These are phyloP conservation scores for Phaseolus lunatus DNA, from an alignment of 306 rosid species.

Conservation along the genomic window DNA sequence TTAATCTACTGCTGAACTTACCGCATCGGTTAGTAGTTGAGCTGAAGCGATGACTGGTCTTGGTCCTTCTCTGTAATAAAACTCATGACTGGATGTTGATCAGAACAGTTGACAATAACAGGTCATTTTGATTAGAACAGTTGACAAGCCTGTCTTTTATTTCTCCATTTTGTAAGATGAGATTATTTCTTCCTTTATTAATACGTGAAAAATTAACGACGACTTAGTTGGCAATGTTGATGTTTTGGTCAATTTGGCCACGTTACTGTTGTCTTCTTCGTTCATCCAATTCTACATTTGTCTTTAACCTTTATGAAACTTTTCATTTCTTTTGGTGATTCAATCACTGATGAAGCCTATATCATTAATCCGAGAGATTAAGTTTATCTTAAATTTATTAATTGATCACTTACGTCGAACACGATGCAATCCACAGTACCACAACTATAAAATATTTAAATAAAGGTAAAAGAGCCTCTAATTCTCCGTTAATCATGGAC, in stretches of 20 bases:
- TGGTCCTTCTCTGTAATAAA: slow-evolving; percentile 30
- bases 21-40: slow-evolving; percentile 49
- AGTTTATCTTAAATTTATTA: slow-evolving; percentile 12
- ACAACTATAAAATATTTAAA: slow-evolving; percentile 6
- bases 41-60: slow-evolving; percentile 40
- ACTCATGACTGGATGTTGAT: slow-evolving; percentile 40
- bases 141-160: background rate
- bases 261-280: slow-evolving; percentile 32
- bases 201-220: background rate
- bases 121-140: background rate
- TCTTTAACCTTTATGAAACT: slow-evolving; percentile 35
- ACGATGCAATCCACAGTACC: slow-evolving; percentile 44
- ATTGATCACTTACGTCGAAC: slow-evolving; percentile 38
- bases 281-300: background rate
- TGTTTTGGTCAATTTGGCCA: background rate
- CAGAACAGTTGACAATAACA: slow-evolving; percentile 39
- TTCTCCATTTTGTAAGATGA: background rate
- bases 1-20: slow-evolving; percentile 28
- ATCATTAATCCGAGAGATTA: slow-evolving; percentile 27
- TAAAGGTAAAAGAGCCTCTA: slow-evolving; percentile 9
- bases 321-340: slow-evolving; percentile 35
- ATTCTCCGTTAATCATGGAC: slow-evolving; percentile 71
- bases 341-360: slow-evolving; percentile 28
- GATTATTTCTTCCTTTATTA: background rate
- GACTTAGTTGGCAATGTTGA: slow-evolving; percentile 8